Evolutionary conservation across 352 stramenopile species (phyloP).

Genomic region (Pythium sp.): DNA sequence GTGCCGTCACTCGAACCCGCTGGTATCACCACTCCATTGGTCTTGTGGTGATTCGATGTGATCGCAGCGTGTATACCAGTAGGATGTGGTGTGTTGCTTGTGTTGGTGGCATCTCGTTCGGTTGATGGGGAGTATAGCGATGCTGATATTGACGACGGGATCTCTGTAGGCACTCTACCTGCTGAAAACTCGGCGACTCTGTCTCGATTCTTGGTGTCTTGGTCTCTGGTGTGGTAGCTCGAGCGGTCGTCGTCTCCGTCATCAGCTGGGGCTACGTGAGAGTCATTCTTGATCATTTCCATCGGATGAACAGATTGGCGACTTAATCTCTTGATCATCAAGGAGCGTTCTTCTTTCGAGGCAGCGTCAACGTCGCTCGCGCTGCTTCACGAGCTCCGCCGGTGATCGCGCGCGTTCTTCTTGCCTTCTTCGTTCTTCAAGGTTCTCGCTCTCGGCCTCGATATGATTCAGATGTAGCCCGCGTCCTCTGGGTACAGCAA

Average conservation of each 20-base stretch:
- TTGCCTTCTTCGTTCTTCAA: not conserved
- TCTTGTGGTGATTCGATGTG: not conserved
- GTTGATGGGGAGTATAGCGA: not conserved
- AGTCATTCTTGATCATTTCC: constrained; percentile 26
- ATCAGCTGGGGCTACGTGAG: constrained; percentile 5
- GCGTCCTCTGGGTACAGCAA: not conserved
- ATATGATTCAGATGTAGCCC: not conserved
- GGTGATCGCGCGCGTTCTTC: not conserved
- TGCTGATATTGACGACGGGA: not conserved
- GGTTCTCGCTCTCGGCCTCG: not conserved
- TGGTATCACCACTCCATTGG: constrained; percentile 5
- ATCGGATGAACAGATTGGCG: constrained; percentile 70
- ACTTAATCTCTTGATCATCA: constrained; percentile 56
- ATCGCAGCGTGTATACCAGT: not conserved
- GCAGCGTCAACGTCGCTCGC: constrained; percentile 1
- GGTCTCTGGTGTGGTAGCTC: not conserved
- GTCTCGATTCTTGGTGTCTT: constrained; percentile 1
- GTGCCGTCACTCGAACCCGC: constrained; percentile 9
- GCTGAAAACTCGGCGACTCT: constrained; percentile 14
- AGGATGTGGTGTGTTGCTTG: not conserved
- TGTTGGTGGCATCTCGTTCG: not conserved
- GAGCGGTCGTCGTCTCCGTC: constrained; percentile 15
- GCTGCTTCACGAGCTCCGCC: not conserved
- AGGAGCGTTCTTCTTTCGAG: constrained; percentile 15
- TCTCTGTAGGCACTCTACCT: not conserved